phyloP scores from a whole-genome alignment of 176 grass and related monocot species.

The Musa beccarii region DNA sequence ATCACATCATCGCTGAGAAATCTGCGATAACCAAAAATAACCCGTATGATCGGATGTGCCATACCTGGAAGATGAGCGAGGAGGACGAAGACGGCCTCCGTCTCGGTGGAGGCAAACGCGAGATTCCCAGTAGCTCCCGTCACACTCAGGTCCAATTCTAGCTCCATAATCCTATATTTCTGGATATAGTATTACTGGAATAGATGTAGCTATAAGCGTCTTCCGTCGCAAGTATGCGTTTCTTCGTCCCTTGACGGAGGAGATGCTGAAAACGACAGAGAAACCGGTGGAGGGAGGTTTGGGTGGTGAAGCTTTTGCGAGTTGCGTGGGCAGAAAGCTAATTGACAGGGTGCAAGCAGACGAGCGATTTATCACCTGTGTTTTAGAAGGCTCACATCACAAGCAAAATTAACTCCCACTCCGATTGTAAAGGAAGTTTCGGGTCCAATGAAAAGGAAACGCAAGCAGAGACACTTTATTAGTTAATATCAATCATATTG shows the following conservation, averaged over 20 bases:
- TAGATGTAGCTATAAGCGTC: neutral
- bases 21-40: neutral
- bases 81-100: constrained; percentile 52
- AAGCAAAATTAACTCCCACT: too few relatives aligned
- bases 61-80: constrained; percentile 76
- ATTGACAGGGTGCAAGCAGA: neutral
- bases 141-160: constrained; percentile 49
- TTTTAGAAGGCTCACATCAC: too few relatives aligned
- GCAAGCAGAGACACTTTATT: too few relatives aligned
- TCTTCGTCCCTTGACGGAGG: neutral
- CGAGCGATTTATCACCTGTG: too few relatives aligned
- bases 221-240: neutral
- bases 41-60: neutral
- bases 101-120: constrained; percentile 51
- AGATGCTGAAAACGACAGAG: neutral
- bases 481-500: too few relatives aligned
- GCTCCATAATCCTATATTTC: constrained; percentile 32
- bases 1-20: neutral
- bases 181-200: too few relatives aligned
- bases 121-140: constrained; percentile 22
- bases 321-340: neutral
- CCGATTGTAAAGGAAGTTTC: too few relatives aligned
- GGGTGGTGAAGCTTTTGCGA: neutral
- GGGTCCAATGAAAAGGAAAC: too few relatives aligned
- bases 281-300: neutral